Conservation (phyloP, 768 basidiomycete species). For the Pleurotus sapidus region DNA sequence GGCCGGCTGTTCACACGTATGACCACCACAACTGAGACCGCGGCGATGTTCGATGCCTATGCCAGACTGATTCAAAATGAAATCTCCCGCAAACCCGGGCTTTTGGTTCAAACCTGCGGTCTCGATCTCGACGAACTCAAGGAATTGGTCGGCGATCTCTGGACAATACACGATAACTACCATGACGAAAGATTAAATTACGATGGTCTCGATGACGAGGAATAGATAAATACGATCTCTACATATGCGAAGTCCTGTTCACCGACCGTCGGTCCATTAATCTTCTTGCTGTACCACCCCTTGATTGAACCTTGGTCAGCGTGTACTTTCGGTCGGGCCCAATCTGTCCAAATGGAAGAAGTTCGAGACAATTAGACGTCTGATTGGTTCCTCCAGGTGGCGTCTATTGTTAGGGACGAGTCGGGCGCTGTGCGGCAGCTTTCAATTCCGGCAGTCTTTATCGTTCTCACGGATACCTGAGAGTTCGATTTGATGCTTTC, state of each 20-base stretch:
- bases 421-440: conserved; percentile 8
- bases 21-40: conserved; percentile 35
- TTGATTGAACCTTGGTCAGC: neutral
- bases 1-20: conserved; percentile 41
- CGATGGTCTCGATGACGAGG: neutral
- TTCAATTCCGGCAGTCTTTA: conserved; percentile 5
- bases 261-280: no score
- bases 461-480: conserved; percentile 3
- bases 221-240: neutral
- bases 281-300: neutral
- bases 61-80: conserved; percentile 48
- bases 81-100: conserved; percentile 33
- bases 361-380: neutral
- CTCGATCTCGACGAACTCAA: conserved; percentile 54
- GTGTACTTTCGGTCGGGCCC: no score
- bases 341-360: neutral
- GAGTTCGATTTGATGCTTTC: conserved; percentile 5
- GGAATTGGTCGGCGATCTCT: conserved; percentile 55
- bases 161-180: conserved; percentile 53
- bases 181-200: conserved; percentile 16
- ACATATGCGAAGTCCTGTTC: neutral
- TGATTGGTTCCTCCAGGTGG: neutral
- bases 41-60: conserved; percentile 45
- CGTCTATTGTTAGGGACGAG: conserved; percentile 4
- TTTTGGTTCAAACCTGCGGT: conserved; percentile 27